Base-by-base conservation (phyloP, 495 filamentous ascomycete genomes). In the Aspergillus leporis region DNA sequence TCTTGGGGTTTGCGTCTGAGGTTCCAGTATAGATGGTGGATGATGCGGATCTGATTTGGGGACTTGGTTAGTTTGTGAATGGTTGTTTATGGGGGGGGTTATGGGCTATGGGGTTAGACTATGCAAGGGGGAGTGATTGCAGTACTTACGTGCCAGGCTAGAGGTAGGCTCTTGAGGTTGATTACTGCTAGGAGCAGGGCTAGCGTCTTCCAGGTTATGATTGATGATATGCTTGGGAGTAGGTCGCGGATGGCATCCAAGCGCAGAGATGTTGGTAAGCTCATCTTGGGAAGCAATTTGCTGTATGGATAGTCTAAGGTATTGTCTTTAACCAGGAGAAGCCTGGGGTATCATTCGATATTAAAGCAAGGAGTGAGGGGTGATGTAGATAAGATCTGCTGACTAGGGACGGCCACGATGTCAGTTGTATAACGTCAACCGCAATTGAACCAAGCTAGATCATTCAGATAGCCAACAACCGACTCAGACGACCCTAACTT, bases 71-170 rank as follows among this genome's bases (percentile, higher is more conserved):
- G 61, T 51, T 51, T 25, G 28, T 51, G 61, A 22, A 38, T 41
- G 8, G 16, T 36, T 53, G 4, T 41, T 28, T 38, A 9, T 53
- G 3, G 1, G 2, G 19, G 16, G 13, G 47, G 52, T 30, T 45
- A 9, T 51, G 38, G 9, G 40, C 10, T 43, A 30, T 19, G 49
- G 23, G 30, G 13, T n/a, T n/a, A n/a, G n/a, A n/a, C n/a, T n/a
- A n/a, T n/a, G n/a, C n/a, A n/a, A n/a, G n/a, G n/a, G n/a, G n/a
- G n/a, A n/a, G n/a, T n/a, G n/a, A n/a, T n/a, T n/a, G n/a, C n/a
- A n/a, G 34, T 0, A 81, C 85, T 58, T 78, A 87, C 83, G 71
- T 88, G 86, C 86, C 86, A 89, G 30, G 77, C 70, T 9, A 83
- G 73, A 3, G 86, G 86, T 31, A 88, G 68, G 51, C 72, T 83